Evolutionary conservation across 305 asterid species (phyloP).

Genomic region (Andrographis paniculata): DNA sequence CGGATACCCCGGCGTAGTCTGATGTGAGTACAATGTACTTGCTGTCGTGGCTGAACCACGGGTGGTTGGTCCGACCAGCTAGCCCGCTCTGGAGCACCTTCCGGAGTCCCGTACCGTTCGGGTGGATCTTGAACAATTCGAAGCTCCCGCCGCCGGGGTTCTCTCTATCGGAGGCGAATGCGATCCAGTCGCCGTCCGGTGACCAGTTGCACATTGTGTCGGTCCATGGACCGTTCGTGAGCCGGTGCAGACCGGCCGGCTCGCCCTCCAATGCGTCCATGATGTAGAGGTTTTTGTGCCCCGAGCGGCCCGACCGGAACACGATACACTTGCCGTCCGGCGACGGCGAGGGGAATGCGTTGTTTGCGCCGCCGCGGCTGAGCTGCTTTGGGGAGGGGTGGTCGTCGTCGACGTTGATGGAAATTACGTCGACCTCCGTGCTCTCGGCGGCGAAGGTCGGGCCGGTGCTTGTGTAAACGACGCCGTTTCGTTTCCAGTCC

Average conservation of each 20-base stretch:
- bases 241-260: constrained; percentile 32
- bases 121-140: constrained; percentile 61
- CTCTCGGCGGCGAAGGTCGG: constrained; percentile 56
- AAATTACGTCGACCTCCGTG: constrained; percentile 63
- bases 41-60: constrained; percentile 82
- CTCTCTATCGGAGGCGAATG: constrained; percentile 68
- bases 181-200: constrained; percentile 80
- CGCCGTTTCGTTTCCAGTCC: constrained; percentile 77
- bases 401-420: constrained; percentile 59
- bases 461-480: constrained; percentile 70
- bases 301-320: constrained; percentile 77
- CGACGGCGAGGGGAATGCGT: constrained; percentile 85
- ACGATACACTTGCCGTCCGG: constrained; percentile 88
- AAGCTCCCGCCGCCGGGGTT: constrained; percentile 72
- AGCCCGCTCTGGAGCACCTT: constrained; percentile 66
- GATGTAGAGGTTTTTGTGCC: constrained; percentile 71
- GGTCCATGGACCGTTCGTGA: constrained; percentile 71
- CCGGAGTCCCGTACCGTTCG: constrained; percentile 71
- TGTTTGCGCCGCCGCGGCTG: constrained; percentile 57
- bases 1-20: constrained; percentile 79
- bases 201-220: constrained; percentile 96
- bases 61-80: constrained; percentile 86
- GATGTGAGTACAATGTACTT: constrained; percentile 60
- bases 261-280: constrained; percentile 90
- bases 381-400: constrained; percentile 31